A percentile compares a stretch with the other conserved stretches of the same genome.
Evolutionary conservation across 495 filamentous ascomycete genomes (phyloP).

Genomic region (Podospora comata): DNA sequence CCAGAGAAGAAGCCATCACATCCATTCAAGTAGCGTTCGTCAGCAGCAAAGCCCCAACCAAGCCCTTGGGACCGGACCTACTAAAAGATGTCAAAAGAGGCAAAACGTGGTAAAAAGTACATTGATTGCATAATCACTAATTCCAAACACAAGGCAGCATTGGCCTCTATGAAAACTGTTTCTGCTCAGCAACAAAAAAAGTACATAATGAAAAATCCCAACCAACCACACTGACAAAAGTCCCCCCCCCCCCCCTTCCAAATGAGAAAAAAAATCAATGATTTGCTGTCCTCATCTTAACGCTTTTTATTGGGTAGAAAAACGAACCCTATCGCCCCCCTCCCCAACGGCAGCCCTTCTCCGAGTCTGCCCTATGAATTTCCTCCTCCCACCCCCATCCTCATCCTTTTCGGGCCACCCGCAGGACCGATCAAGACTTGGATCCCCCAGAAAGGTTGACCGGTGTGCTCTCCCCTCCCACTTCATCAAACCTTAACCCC

Average conservation of each 20-base stretch:
- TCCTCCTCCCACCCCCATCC: background rate
- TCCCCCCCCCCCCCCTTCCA: background rate
- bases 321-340: background rate
- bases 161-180: no score
- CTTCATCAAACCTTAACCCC: background rate
- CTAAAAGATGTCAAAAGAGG: no score
- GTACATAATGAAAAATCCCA: background rate
- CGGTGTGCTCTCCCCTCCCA: background rate
- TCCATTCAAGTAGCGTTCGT: background rate
- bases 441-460: background rate
- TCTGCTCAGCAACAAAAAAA: background rate
- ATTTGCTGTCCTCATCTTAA: background rate
- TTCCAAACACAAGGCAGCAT: no score
- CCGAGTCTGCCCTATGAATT: background rate
- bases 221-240: background rate
- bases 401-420: conserved; percentile 1
- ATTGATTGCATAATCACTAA: no score
- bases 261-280: background rate
- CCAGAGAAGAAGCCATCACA: background rate
- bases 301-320: background rate
- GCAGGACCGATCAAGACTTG: background rate
- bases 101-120: no score
- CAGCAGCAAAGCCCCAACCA: no score
- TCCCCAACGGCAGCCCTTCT: background rate
- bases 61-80: no score